phyloP scores from a whole-genome alignment of 2,329 filamentous ascomycete species.

The Fusarium secorum region DNA sequence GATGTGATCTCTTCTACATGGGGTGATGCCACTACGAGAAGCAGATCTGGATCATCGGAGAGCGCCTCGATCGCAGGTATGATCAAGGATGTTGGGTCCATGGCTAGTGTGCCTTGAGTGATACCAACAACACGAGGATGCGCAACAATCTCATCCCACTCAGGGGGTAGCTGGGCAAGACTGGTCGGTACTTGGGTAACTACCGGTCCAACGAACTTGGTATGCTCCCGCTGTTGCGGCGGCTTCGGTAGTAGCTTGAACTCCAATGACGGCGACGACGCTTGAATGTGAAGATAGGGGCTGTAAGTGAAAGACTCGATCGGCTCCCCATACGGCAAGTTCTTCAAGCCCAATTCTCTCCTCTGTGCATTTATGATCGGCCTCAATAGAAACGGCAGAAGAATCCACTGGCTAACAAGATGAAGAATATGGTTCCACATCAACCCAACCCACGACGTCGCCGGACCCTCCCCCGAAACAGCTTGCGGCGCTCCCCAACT shows the following conservation, averaged over 20 bases:
- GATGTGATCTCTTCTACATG: constrained; percentile 40
- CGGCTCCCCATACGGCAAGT: constrained; percentile 43
- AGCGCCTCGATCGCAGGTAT: constrained; percentile 50
- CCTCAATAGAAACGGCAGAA: constrained; percentile 41
- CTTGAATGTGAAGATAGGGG: constrained; percentile 50
- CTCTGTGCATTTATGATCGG: constrained; percentile 46
- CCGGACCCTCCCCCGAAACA: constrained; percentile 45
- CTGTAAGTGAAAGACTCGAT: constrained; percentile 48
- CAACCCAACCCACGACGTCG: constrained; percentile 38
- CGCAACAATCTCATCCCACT: constrained; percentile 44
- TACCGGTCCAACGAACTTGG: constrained; percentile 48
- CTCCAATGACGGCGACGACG: constrained; percentile 47
- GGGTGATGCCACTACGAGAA: constrained; percentile 48
- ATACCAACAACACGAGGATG: constrained; percentile 46
- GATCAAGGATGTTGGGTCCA: constrained; percentile 49
- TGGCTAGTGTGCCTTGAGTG: constrained; percentile 50
- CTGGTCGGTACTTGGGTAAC: constrained; percentile 36
- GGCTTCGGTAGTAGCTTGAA: constrained; percentile 42
- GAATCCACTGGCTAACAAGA: constrained; percentile 40
- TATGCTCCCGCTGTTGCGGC: constrained; percentile 23
- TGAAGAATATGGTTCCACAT: constrained; percentile 43
- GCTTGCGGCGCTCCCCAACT: constrained; percentile 42
- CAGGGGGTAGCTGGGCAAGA: constrained; percentile 39
- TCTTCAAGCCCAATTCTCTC: constrained; percentile 38
- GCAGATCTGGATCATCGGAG: constrained; percentile 35